Conservation (phyloP, 345 rosid genomes). For the Mallotus nudiflorus region DNA sequence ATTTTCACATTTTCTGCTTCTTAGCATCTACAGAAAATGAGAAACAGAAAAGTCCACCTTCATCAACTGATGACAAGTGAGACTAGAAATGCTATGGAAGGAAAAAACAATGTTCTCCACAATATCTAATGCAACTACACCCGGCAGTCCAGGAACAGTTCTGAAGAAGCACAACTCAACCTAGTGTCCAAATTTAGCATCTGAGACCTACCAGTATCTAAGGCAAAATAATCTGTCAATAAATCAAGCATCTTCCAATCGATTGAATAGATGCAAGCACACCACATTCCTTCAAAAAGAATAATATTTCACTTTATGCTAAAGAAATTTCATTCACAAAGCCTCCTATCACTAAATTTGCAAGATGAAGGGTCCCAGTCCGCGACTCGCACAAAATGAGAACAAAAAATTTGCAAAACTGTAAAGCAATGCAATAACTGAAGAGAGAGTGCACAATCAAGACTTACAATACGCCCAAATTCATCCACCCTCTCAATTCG, state of each 20-base stretch:
- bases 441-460: neutral
- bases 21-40: neutral
- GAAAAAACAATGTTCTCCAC: neutral
- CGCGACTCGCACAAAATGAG: neutral
- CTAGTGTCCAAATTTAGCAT: neutral
- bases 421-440: neutral
- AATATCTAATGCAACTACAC: conserved; percentile 4
- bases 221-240: neutral
- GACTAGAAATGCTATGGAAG: neutral
- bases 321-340: neutral
- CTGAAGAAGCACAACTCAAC: neutral
- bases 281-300: neutral
- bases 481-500: conserved; percentile 92
- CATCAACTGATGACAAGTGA: neutral
- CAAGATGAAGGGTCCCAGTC: neutral
- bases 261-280: neutral
- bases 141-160: neutral
- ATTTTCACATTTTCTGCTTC: neutral
- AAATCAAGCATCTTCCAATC: neutral
- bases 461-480: conserved; percentile 93
- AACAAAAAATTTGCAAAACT: neutral
- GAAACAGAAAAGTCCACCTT: neutral
- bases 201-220: neutral
- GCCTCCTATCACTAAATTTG: neutral
- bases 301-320: neutral